Percentiles rank a stretch among this genome's conserved stretches.
These are phyloP conservation scores for Dalbergia cultrata DNA, from an alignment of 306 rosid genomes.

Conservation along the genomic window DNA sequence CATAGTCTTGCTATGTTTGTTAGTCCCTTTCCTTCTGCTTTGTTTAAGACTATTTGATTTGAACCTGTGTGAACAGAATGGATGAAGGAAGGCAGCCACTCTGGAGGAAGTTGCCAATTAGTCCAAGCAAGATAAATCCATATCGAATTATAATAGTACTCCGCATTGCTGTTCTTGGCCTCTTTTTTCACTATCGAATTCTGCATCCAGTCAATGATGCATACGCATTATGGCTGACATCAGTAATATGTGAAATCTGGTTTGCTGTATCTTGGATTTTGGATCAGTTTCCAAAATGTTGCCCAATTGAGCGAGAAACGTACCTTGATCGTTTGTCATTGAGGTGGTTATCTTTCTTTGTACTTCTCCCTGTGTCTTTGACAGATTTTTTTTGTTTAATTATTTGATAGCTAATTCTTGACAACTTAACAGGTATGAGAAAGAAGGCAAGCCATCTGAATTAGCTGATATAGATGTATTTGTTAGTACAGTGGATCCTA, in stretches of 20 bases:
- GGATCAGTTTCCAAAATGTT: constrained; percentile 96
- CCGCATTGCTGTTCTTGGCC: constrained; percentile 75
- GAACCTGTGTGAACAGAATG: constrained; percentile 65
- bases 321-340: constrained; percentile 90
- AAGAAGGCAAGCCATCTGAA: constrained; percentile 89
- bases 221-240: constrained; percentile 84
- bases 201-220: constrained; percentile 89
- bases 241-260: constrained; percentile 96
- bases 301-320: constrained; percentile 84
- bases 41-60: constrained; percentile 10
- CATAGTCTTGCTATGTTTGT: too few species aligned
- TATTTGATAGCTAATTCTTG: constrained; percentile 18
- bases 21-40: neutral
- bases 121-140: constrained; percentile 93
- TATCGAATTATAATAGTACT: constrained; percentile 81
- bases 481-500: constrained; percentile 95
- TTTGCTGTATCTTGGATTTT: constrained; percentile 92
- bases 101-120: constrained; percentile 80
- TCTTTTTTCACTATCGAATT: constrained; percentile 89
- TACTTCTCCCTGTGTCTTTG: neutral
- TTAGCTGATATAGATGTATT: constrained; percentile 77
- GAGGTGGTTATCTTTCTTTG: constrained; percentile 55
- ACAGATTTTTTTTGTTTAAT: neutral
- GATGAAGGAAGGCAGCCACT: constrained; percentile 97
- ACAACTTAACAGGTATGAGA: constrained; percentile 71